These are phyloP conservation scores for Pelargonium australe DNA, from an alignment of 441 rosid species.

Conservation along the genomic window DNA sequence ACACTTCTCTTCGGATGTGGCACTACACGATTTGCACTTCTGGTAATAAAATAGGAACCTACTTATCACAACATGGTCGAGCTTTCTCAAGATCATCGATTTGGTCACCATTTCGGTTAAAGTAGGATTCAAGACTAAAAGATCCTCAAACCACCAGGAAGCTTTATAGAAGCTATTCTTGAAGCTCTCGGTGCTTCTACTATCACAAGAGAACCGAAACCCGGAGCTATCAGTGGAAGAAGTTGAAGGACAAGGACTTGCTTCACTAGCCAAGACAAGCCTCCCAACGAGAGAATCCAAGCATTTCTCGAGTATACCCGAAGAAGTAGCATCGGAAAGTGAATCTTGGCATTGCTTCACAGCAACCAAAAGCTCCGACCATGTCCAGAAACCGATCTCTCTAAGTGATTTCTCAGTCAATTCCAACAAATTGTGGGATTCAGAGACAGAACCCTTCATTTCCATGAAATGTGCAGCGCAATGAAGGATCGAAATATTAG, in stretches of 20 bases:
- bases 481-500: conserved; percentile 31
- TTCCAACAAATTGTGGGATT: conserved; percentile 32
- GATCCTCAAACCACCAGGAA: conserved; percentile 47
- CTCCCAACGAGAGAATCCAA: conserved; percentile 27
- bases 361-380: conserved; percentile 64
- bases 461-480: conserved; percentile 45
- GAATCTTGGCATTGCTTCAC: conserved; percentile 59
- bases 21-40: conserved; percentile 25
- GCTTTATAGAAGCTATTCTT: conserved; percentile 19
- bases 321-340: conserved; percentile 28
- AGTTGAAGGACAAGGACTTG: conserved; percentile 27
- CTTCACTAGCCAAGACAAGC: conserved; percentile 26
- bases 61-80: conserved; percentile 27
- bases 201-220: conserved; percentile 29
- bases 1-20: conserved; percentile 26
- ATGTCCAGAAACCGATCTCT: conserved; percentile 57
- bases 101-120: conserved; percentile 28
- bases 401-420: conserved; percentile 55
- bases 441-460: conserved; percentile 21
- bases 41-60: conserved; percentile 41
- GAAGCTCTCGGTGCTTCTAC: conserved; percentile 29
- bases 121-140: conserved; percentile 31
- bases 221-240: conserved; percentile 32
- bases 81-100: conserved; percentile 28
- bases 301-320: conserved; percentile 28